phyloP scores from a whole-genome alignment of 129 eudicot genomes.

The Glebionis coronaria region DNA sequence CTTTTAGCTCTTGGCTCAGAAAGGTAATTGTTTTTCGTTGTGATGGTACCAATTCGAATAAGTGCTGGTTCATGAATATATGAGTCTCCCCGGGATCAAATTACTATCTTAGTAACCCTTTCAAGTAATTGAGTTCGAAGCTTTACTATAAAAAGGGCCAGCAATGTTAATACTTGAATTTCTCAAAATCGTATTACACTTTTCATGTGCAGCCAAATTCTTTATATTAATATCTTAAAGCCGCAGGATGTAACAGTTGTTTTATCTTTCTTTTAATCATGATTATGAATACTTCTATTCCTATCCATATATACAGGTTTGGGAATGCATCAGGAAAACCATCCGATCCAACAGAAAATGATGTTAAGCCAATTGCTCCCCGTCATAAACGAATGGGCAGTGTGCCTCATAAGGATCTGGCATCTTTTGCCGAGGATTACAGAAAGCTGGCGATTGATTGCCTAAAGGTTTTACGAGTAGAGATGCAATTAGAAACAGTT shows the following conservation, averaged over 20 bases:
- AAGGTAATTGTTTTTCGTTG: neutral
- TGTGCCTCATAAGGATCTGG: conserved; percentile 71
- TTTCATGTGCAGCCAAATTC: conserved; percentile 12
- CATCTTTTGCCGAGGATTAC: conserved; percentile 92
- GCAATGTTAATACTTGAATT: too few species aligned
- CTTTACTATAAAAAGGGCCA: too few species aligned
- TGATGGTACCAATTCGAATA: conserved; percentile 1
- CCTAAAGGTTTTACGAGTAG: conserved; percentile 92
- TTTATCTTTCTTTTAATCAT: too few species aligned
- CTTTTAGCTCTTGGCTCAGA: neutral
- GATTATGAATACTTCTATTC: too few species aligned
- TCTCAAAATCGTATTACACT: neutral
- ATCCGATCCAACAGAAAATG: conserved; percentile 45
- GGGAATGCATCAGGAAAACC: conserved; percentile 62
- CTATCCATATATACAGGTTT: conserved; percentile 43
- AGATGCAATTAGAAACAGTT: conserved; percentile 93
- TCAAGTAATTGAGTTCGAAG: neutral
- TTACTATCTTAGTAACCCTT: neutral
- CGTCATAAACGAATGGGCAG: conserved; percentile 62
- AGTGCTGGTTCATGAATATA: neutral
- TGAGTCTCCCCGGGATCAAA: neutral
- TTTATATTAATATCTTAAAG: neutral
- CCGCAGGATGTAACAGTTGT: too few species aligned
- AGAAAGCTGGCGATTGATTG: conserved; percentile 95
- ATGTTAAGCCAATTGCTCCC: conserved; percentile 33